These are phyloP conservation scores for Esteya vermicola DNA, from an alignment of 2,329 filamentous ascomycete genomes.

Conservation along the genomic window DNA sequence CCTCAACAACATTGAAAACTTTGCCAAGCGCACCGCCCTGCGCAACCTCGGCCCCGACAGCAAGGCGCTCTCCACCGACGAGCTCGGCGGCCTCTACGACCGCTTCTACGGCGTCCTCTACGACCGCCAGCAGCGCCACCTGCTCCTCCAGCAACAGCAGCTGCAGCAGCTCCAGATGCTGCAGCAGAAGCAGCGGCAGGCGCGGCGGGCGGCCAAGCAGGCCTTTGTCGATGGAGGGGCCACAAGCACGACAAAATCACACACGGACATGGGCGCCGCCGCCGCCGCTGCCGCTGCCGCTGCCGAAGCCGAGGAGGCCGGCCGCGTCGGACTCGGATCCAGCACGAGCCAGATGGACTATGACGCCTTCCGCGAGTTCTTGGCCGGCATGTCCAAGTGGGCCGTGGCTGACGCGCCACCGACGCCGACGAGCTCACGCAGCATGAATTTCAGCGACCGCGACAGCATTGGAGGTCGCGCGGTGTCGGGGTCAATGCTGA, in stretches of 20 bases:
- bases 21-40: slow-evolving; percentile 92
- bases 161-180: slow-evolving; percentile 25
- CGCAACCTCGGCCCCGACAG: slow-evolving; percentile 91
- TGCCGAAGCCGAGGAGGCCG: slow-evolving; percentile 54
- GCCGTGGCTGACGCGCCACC: slow-evolving; percentile 75
- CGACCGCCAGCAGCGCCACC: slow-evolving; percentile 73
- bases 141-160: slow-evolving; percentile 66
- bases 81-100: slow-evolving; percentile 84
- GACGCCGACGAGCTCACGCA: slow-evolving; percentile 27
- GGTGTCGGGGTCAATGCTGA: too few relatives aligned
- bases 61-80: slow-evolving; percentile 73
- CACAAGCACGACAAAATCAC: too few relatives aligned
- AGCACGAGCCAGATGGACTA: slow-evolving; percentile 96
- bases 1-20: slow-evolving; percentile 89
- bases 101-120: slow-evolving; percentile 87
- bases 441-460: too few relatives aligned
- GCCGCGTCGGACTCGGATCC: slow-evolving; percentile 73
- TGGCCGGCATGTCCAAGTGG: slow-evolving; percentile 84
- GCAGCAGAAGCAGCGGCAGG: neutral
- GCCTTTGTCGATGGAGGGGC: neutral
- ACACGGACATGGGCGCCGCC: slow-evolving; percentile 9
- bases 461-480: too few relatives aligned
- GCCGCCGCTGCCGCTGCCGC: slow-evolving; percentile 14
- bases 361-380: slow-evolving; percentile 85
- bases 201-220: slow-evolving; percentile 8